Conservation (phyloP, 2,329 filamentous ascomycete genomes). For the Chaetothyriales sp. region DNA sequence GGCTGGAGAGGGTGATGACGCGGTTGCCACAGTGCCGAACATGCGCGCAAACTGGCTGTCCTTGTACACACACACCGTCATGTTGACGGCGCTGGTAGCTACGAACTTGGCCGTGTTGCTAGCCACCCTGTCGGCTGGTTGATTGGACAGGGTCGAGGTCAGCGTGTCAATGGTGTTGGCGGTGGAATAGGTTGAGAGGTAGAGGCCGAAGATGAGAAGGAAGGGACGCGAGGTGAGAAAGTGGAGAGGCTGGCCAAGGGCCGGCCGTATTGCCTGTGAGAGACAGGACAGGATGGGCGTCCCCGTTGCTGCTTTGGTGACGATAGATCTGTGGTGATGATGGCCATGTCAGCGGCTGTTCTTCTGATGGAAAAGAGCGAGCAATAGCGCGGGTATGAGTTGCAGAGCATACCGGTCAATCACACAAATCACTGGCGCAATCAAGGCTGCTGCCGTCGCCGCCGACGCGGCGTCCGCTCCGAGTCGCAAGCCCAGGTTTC, state of each 20-base stretch:
- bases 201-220: constrained; percentile 46
- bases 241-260: constrained; percentile 27
- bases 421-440: constrained; percentile 73
- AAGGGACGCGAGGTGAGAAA: constrained; percentile 37
- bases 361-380: neutral
- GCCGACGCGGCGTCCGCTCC: constrained; percentile 57
- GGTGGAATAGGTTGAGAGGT: constrained; percentile 78
- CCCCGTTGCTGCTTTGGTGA: constrained; percentile 34
- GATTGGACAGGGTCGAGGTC: constrained; percentile 48
- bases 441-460: constrained; percentile 55
- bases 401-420: constrained; percentile 59
- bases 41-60: constrained; percentile 70
- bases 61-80: constrained; percentile 68
- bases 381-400: neutral
- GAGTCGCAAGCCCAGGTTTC: constrained; percentile 53
- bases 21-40: constrained; percentile 34
- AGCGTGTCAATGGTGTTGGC: constrained; percentile 78
- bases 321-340: constrained; percentile 29
- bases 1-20: constrained; percentile 20
- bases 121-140: constrained; percentile 50
- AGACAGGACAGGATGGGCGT: constrained; percentile 29
- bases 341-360: constrained; percentile 7
- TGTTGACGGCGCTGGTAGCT: constrained; percentile 67
- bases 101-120: constrained; percentile 68
- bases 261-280: constrained; percentile 26